Conservation (phyloP, 2,329 filamentous ascomycete genomes). For the Talaromyces rugulosus region DNA sequence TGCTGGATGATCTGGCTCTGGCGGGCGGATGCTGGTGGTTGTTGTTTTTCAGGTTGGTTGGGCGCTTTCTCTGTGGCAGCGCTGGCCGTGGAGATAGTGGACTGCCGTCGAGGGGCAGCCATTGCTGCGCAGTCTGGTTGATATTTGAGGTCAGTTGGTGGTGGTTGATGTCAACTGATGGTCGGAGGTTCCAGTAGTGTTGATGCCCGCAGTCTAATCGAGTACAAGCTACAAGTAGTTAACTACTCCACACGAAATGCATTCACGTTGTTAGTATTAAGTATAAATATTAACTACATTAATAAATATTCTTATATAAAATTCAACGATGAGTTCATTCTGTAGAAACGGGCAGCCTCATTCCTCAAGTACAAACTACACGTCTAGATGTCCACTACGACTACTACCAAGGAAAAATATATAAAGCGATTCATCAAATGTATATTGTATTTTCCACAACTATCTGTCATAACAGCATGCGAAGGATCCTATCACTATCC, state of each 20-base stretch:
- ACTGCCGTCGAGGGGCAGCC: slow-evolving; percentile 13
- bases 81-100: slow-evolving; percentile 21
- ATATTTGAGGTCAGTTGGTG: neutral
- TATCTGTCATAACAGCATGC: too few relatives aligned
- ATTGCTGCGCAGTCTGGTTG: neutral
- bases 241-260: too few relatives aligned
- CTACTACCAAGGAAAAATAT: neutral
- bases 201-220: neutral
- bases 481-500: too few relatives aligned
- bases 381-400: too few relatives aligned
- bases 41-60: slow-evolving; percentile 15
- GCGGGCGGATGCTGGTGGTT: slow-evolving; percentile 23
- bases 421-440: neutral
- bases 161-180: neutral
- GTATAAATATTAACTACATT: too few relatives aligned
- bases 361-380: neutral
- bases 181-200: neutral
- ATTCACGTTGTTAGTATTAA: too few relatives aligned
- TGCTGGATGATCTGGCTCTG: slow-evolving; percentile 49
- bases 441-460: neutral
- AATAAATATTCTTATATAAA: too few relatives aligned
- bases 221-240: too few relatives aligned
- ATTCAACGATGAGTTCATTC: too few relatives aligned
- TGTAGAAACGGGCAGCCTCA: too few relatives aligned
- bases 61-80: slow-evolving; percentile 16